Conservation (phyloP, 1,284 basidiomycete genomes). For the Sanghuangporus sanghuang region DNA sequence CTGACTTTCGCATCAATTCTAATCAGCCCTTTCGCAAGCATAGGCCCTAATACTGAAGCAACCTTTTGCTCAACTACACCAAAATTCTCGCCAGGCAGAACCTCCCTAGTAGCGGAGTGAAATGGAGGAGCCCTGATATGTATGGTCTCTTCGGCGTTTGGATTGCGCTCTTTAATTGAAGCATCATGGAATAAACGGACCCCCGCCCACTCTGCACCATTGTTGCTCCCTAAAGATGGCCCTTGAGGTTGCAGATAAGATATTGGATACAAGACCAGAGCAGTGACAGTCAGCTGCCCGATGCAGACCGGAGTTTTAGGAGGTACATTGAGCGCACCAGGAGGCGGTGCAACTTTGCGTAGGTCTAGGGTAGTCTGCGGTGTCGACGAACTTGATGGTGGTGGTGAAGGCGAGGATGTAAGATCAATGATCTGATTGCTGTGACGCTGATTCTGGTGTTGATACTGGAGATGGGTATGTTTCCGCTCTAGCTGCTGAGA, state of each 20-base stretch:
- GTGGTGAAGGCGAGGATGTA: conserved; percentile 68
- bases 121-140: conserved; percentile 69
- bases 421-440: conserved; percentile 64
- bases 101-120: conserved; percentile 45
- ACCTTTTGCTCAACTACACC: conserved; percentile 84
- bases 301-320: conserved; percentile 85
- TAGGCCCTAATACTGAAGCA: conserved; percentile 70
- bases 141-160: conserved; percentile 66
- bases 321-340: conserved; percentile 48
- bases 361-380: conserved; percentile 20
- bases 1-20: conserved; percentile 78
- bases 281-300: conserved; percentile 76
- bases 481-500: conserved; percentile 5
- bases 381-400: conserved; percentile 34
- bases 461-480: neutral
- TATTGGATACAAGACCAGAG: conserved; percentile 84
- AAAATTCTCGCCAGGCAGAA: conserved; percentile 58
- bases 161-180: conserved; percentile 43
- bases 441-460: neutral
- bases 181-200: conserved; percentile 75
- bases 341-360: conserved; percentile 21
- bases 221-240: conserved; percentile 28
- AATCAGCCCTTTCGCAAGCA: conserved; percentile 79
- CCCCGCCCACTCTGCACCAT: conserved; percentile 65
- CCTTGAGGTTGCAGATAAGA: conserved; percentile 53